Conservation (phyloP, 495 filamentous ascomycete species). For the Cercophora sp. region DNA sequence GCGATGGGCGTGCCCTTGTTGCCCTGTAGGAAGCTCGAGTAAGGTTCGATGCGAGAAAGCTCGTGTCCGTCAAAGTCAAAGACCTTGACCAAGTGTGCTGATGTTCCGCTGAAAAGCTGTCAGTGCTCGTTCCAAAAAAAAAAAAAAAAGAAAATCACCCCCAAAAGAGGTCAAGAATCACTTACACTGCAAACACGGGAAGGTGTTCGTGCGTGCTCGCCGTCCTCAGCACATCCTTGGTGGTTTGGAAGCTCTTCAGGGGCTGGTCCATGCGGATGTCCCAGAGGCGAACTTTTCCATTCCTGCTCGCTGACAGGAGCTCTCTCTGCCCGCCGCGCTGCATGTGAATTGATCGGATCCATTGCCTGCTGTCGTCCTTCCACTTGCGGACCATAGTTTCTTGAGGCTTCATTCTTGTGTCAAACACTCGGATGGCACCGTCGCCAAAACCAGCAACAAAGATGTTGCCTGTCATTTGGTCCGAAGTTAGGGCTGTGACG, state of each 20-base stretch:
- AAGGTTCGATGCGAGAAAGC: conserved; percentile 79
- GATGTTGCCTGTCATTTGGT: conserved; percentile 93
- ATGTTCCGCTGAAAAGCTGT: conserved; percentile 64
- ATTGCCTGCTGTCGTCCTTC: conserved; percentile 80
- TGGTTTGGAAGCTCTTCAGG: conserved; percentile 67
- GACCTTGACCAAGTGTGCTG: conserved; percentile 80
- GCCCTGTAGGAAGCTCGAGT: conserved; percentile 79
- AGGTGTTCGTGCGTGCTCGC: conserved; percentile 94
- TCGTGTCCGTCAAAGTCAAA: conserved; percentile 80
- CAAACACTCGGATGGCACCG: conserved; percentile 92
- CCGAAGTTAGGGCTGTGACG: conserved; percentile 90
- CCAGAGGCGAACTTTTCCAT: conserved; percentile 93
- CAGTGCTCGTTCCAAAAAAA: conserved; percentile 15
- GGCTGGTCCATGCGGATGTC: conserved; percentile 82
- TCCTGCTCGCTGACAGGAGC: conserved; percentile 77
- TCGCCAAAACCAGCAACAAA: conserved; percentile 97
- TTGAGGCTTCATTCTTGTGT: conserved; percentile 74
- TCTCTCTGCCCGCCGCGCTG: conserved; percentile 92
- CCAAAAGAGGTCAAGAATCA: no score
- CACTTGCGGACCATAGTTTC: conserved; percentile 90
- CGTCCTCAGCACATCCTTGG: conserved; percentile 73
- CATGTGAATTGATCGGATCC: conserved; percentile 95
- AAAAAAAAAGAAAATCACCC: conserved; percentile 4
- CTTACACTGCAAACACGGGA: conserved; percentile 93
- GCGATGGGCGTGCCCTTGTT: conserved; percentile 70